Conservation (phyloP, 345 rosid genomes). For the Lumnitzera racemosa region DNA sequence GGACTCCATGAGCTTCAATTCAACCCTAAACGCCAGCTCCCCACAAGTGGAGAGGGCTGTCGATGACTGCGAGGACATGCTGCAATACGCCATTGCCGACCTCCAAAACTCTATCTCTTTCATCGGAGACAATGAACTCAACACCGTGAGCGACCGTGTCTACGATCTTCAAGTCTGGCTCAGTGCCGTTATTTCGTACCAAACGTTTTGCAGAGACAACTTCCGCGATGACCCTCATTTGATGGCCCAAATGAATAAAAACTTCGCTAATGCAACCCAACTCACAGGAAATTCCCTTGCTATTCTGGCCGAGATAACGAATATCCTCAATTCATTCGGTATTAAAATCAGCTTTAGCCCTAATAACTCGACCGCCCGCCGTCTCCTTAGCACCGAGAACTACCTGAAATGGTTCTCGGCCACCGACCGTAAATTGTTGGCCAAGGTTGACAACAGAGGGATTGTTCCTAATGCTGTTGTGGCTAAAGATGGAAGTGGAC, state of each 20-base stretch:
- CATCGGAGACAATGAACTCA: slow-evolving; percentile 14
- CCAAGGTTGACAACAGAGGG: too few species aligned
- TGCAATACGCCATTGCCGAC: slow-evolving; percentile 20
- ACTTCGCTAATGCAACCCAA: slow-evolving; percentile 23
- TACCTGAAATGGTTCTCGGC: slow-evolving; percentile 33
- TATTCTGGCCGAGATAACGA: slow-evolving; percentile 27
- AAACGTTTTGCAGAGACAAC: slow-evolving; percentile 49
- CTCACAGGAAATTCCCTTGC: slow-evolving; percentile 52
- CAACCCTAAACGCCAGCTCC: slow-evolving; percentile 8
- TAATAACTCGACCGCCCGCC: slow-evolving; percentile 18
- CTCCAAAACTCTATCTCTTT: slow-evolving; percentile 22
- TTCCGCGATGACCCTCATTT: slow-evolving; percentile 16
- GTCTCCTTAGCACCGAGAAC: slow-evolving; percentile 21
- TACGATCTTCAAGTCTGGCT: slow-evolving; percentile 37
- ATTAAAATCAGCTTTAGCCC: slow-evolving; percentile 10
- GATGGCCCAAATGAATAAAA: slow-evolving; percentile 18
- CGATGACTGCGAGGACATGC: slow-evolving; percentile 34
- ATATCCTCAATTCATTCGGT: slow-evolving; percentile 25
- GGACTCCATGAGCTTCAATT: slow-evolving; percentile 30
- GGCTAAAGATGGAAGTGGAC: too few species aligned
- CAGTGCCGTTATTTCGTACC: slow-evolving; percentile 52
- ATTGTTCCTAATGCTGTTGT: too few species aligned
- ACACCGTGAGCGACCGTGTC: slow-evolving; percentile 3
- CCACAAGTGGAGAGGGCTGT: slow-evolving; percentile 17
- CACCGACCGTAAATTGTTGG: too few species aligned